Evolutionary conservation across 1,139 yeast genomes (phyloP).

Genomic region (Pichia inconspicua): DNA sequence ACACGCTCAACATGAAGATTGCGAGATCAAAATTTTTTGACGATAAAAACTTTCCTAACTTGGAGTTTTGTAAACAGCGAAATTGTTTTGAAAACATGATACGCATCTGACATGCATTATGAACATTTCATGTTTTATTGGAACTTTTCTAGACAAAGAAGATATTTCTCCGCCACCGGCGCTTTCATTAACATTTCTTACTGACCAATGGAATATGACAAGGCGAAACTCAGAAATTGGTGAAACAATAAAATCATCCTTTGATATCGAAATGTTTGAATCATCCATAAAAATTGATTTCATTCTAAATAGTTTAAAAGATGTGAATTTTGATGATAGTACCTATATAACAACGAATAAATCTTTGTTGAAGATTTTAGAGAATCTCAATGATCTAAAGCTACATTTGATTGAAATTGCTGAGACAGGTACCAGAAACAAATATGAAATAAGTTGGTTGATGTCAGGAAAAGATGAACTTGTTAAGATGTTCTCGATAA

Average conservation of each 20-base stretch:
- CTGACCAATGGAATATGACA: neutral
- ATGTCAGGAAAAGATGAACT: slow-evolving; percentile 41
- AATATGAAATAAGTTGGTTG: slow-evolving; percentile 31
- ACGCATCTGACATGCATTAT: neutral
- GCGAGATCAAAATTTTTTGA: too few relatives aligned
- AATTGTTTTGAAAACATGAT: neutral
- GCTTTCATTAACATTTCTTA: too few relatives aligned
- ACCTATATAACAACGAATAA: neutral
- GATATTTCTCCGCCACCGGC: too few relatives aligned
- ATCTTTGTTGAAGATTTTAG: neutral
- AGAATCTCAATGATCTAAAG: neutral
- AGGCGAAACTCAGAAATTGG: neutral
- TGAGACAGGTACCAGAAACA: slow-evolving; percentile 1
- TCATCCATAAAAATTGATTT: neutral
- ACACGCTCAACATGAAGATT: too few relatives aligned
- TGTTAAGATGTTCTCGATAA: slow-evolving; percentile 31
- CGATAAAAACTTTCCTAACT: neutral
- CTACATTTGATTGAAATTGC: slow-evolving; percentile 1
- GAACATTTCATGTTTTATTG: neutral
- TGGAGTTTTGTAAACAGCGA: neutral
- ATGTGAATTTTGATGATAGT: neutral
- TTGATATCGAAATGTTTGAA: slow-evolving; percentile 1
- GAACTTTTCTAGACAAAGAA: too few relatives aligned
- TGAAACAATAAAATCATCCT: neutral
- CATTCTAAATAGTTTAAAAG: neutral